Conservation (phyloP, 176 grass and related monocot species). For the Phoenix roebelenii region DNA sequence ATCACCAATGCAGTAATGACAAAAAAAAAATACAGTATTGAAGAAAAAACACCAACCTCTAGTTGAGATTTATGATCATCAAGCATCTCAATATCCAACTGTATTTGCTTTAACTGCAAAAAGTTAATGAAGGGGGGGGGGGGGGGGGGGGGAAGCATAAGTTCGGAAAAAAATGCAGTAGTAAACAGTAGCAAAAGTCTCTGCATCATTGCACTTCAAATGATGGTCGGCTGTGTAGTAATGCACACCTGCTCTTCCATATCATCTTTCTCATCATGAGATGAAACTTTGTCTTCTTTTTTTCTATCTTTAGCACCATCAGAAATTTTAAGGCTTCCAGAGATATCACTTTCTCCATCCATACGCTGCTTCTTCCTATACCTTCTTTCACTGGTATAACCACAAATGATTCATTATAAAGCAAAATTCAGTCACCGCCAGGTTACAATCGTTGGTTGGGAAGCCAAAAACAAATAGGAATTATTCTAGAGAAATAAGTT, state of each 20-base stretch:
- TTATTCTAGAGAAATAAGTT: too few species aligned
- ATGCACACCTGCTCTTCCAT: slow-evolving; percentile 41
- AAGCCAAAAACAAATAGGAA: too few species aligned
- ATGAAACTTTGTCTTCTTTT: slow-evolving; percentile 21
- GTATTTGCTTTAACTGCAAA: slow-evolving; percentile 53
- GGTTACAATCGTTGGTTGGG: too few species aligned
- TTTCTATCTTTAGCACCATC: slow-evolving; percentile 45
- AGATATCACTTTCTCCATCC: slow-evolving; percentile 43
- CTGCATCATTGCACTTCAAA: too few species aligned
- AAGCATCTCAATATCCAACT: slow-evolving; percentile 51
- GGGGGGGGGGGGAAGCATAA: neutral
- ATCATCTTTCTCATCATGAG: slow-evolving; percentile 49
- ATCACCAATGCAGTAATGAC: too few species aligned
- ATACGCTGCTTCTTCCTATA: slow-evolving; percentile 37
- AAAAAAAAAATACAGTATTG: too few species aligned
- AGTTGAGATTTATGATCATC: slow-evolving; percentile 59
- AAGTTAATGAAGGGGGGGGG: neutral
- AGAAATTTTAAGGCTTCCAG: slow-evolving; percentile 46
- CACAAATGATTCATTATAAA: too few species aligned
- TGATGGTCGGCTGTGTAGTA: neutral
- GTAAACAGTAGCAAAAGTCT: neutral
- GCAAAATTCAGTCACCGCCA: too few species aligned
- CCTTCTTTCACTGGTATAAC: slow-evolving; percentile 40
- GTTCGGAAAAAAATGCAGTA: neutral
- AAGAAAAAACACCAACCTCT: slow-evolving; percentile 39